Evolutionary conservation across 805 yeast genomes (phyloP), one percentile per base, ranked within the genome.

Genomic region (Zygotorulaspora chibaensis): DNA sequence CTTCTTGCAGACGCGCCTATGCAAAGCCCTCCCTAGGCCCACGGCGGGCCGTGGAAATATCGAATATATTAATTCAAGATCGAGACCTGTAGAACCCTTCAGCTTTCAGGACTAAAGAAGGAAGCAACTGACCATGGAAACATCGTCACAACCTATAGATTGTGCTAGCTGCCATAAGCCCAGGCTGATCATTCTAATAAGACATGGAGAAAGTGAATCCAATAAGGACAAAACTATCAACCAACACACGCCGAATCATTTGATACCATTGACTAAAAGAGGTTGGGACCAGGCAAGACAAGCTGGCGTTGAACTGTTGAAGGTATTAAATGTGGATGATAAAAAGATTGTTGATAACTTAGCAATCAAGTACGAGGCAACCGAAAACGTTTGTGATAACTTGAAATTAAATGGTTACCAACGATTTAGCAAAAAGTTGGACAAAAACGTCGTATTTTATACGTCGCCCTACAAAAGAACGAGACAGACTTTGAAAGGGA

Each of bases 161-260:
- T 35, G 44, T 9, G 40, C 41, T 16, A 23, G 44, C 6, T 41
- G 47, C 17, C 55, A 52, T 31, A 64, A 79, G 80, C 68, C 68
- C n/a, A 55, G 68, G 41, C 72, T 89, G 27, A 87, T 90, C 23
- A 70, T 90, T 42, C 71, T 90, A 23, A 81, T 90, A 10, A 80
- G 97, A 53, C 97, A 90, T 62, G 97, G 97, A 20, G 96, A 90
- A 60, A 84, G 93, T 4, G 95, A 87, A 59, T 95, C 96, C 8
- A 90, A 90, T 66, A 79, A 75, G 46, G 95, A 90, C 65, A 89
- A 90, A 61, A 68, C 80, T 1, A 89, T 90, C 42, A 90, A 90
- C 63, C 72, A 83, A 45, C 73, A 74, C 58, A 77, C 82, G 1
- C 88, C 96, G 1, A 90, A 90, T 63, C 97, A 90, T 66, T 70